Base-by-base conservation (phyloP, 345 rosid genomes). In the Aurinia saxatilis region DNA sequence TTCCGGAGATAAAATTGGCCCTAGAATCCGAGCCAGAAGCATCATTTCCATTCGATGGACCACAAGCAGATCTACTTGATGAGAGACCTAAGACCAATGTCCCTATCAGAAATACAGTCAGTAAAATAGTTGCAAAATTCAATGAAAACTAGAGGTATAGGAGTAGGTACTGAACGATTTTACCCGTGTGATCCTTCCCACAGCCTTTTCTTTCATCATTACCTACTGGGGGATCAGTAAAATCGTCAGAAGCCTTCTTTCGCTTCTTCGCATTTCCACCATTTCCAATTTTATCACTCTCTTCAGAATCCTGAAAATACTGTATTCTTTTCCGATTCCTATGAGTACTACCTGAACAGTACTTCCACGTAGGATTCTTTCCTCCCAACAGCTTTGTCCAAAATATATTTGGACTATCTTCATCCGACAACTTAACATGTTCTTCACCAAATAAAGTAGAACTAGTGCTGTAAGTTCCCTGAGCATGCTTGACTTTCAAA, bases 381-480 rank as follows among this genome's bases (percentile, higher is more conserved):
- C 80, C 87, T n/a, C 69, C 75, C 33, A 87, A 68, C 63, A 87
- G 76, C 53, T 77, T 84, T 71, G 77, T 66, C 99, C 99, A 90
- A 70, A 87, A 87, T 19, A 77, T 31, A 48, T 81, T 80, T 5
- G 96, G 84, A 27, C 56, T 67, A 36, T 75, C 81, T 75, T 79
- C 87, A 73, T 79, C 78, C 18, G 63, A 64, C 44, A 68, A 50
- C 66, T 78, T 78, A 51, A 70, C 63, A 60, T 74, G 73, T 66
- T 57, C 68, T 77, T 90, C 97, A 57, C 96, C 88, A 57, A 73
- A 71, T 68, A 93, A 72, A 36, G 73, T 73, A 63, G 51, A 59
- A 62, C 71, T 75, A 25, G 77, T 72, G 69, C 52, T 46, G 65
- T 82, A 87, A 59, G 31, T 62, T 78, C 81, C 91, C 54, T 54